phyloP scores from a whole-genome alignment of 2,329 filamentous ascomycete species.

The Aspergillus chevalieri region DNA sequence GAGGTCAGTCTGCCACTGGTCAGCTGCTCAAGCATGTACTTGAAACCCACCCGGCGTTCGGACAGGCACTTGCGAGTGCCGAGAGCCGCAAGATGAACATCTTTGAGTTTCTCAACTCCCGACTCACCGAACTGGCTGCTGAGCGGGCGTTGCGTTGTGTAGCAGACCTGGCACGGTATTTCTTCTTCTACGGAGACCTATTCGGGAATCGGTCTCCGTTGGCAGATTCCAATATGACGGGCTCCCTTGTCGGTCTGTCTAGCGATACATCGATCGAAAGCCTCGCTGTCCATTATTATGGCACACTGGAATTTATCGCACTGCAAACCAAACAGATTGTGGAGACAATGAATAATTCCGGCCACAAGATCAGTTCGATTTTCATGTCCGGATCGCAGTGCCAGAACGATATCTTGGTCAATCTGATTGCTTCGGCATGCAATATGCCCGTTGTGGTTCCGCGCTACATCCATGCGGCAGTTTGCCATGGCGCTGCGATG shows the following conservation, averaged over 20 bases:
- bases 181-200: constrained; percentile 94
- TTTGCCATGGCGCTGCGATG: constrained; percentile 95
- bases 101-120: constrained; percentile 76
- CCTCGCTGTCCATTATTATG: constrained; percentile 84
- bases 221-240: constrained; percentile 85
- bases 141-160: constrained; percentile 34
- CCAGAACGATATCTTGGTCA: constrained; percentile 85
- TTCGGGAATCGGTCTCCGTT: constrained; percentile 92
- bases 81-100: constrained; percentile 76
- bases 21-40: constrained; percentile 86
- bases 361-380: constrained; percentile 78
- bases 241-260: constrained; percentile 74
- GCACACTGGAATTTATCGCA: constrained; percentile 93
- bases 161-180: constrained; percentile 76
- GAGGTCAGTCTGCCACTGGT: constrained; percentile 86
- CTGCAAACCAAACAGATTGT: constrained; percentile 92
- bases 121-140: background rate
- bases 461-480: constrained; percentile 82
- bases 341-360: constrained; percentile 78
- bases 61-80: constrained; percentile 66
- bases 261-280: constrained; percentile 78
- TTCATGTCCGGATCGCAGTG: constrained; percentile 97
- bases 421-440: constrained; percentile 78
- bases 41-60: constrained; percentile 82
- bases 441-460: constrained; percentile 88